Evolutionary conservation across 2,329 filamentous ascomycete species (phyloP).

Genomic region (Fusarium armeniacum): DNA sequence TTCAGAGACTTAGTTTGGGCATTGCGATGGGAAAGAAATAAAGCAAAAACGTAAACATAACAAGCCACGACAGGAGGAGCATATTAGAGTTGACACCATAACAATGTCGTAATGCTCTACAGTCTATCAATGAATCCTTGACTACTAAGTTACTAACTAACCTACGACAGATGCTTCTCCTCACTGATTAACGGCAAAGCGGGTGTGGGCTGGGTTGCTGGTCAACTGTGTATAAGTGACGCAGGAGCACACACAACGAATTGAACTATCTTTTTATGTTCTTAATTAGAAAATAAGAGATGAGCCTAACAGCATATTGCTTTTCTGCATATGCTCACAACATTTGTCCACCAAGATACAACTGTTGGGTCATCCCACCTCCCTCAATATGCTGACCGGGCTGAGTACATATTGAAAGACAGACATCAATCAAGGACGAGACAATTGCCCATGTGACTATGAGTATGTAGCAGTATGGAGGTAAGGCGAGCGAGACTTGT

Average conservation of each 20-base stretch:
- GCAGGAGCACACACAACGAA: constrained; percentile 5
- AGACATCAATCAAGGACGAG: constrained; percentile 6
- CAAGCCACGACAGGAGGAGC: not conserved
- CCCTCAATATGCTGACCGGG: not conserved
- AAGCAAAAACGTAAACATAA: constrained; percentile 18
- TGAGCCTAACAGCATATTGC: not conserved
- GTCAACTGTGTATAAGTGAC: constrained; percentile 20
- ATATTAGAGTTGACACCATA: constrained; percentile 1
- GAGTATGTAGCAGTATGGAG: constrained; percentile 1
- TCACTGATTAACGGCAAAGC: constrained; percentile 16
- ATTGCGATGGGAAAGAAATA: constrained; percentile 1
- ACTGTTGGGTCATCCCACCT: constrained; percentile 7
- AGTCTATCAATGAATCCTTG: constrained; percentile 13
- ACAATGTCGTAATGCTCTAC: constrained; percentile 21
- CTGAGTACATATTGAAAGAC: not conserved
- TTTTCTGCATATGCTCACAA: not conserved
- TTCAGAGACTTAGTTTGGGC: not conserved
- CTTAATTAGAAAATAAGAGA: not conserved
- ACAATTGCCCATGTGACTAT: constrained; percentile 17
- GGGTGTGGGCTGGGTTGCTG: constrained; percentile 22
- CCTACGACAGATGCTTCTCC: constrained; percentile 15
- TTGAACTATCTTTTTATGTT: not conserved
- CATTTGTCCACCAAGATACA: not conserved
- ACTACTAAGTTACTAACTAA: not conserved
- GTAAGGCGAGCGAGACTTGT: constrained; percentile 36